Conservation (phyloP, 306 rosid genomes). For the Cucumis cinereus region DNA sequence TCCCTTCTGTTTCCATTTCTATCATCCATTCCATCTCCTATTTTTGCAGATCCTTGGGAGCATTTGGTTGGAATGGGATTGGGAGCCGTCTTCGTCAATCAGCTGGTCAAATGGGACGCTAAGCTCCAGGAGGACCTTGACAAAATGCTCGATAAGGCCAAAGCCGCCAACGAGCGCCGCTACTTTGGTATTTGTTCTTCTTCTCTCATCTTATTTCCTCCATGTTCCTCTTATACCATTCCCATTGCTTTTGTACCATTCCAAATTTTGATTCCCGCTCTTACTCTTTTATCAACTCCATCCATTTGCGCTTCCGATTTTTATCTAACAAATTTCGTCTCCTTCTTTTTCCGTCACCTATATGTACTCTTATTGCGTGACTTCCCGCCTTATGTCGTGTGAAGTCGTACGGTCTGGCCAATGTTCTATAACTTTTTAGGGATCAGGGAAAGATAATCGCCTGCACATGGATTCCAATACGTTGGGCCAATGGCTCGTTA, state of each 20-base stretch:
- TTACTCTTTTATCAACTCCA: neutral
- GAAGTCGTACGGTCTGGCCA: neutral
- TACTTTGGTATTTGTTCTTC: conserved; percentile 41
- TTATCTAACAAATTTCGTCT: neutral
- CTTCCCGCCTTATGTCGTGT: neutral
- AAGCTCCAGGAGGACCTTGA: conserved; percentile 63
- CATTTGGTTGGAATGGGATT: conserved; percentile 79
- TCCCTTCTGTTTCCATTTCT: conserved; percentile 11
- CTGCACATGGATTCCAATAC: neutral
- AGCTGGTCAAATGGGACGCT: conserved; percentile 70
- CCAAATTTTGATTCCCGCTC: neutral
- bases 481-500: neutral
- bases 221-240: neutral
- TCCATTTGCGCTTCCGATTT: neutral
- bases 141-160: conserved; percentile 80
- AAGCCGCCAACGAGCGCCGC: conserved; percentile 94
- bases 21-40: neutral
- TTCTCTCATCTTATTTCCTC: neutral
- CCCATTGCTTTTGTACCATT: neutral
- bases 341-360: neutral
- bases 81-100: conserved; percentile 55
- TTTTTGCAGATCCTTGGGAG: conserved; percentile 83
- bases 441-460: neutral
- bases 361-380: neutral
- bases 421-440: neutral